Evolutionary conservation across 495 filamentous ascomycete genomes (phyloP), one percentile per base, ranked within the genome.

Genomic region (Darksidea phi): DNA sequence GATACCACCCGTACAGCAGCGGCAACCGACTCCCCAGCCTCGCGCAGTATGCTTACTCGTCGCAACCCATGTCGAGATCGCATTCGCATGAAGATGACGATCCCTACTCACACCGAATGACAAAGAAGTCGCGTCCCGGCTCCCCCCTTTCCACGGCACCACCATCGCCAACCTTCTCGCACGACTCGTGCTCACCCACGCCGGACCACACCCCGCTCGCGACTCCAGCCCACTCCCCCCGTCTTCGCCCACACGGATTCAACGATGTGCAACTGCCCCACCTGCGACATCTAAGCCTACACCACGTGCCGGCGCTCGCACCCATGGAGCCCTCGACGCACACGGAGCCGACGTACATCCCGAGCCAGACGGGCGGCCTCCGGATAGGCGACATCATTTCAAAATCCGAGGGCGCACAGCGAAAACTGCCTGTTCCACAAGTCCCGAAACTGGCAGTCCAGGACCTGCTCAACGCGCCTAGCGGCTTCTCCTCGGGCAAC

Each of bases 181-280:
- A 96, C 74, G 93, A 95, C 77, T 96, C 92, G 8, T 84, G 90
- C 23, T 97, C 95, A 0, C 95, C 94, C 1, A 98, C 94, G 1
- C 95, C 94, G 1, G 94, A 97, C 70, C 91, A 96, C 78, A 97
- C 95, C 13, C 94, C 94, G 6, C 82, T 97, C 43, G 94, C 92
- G 28, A 98, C 94, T 1, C 94, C 94, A 0, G 91, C 91, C 26
- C 94, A 97, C 76, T 97, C 95, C 5, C 94, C 94, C 20, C 90
- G 94, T 26, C 79, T 98, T 53, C 85, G 88, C 51, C 94, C 94
- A 6, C 80, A 86, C 59, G 84, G 84, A 32, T 77, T 75, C 63
- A 75, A 75, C 63, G 88, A 91, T 72, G 73, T 88, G 63, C 87
- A 88, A 54, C 79, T 97, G 34, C 93, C 94, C 7, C 86, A 85